phyloP scores from a whole-genome alignment of 1,139 yeast species.

The Scheffersomyces stambukii region DNA sequence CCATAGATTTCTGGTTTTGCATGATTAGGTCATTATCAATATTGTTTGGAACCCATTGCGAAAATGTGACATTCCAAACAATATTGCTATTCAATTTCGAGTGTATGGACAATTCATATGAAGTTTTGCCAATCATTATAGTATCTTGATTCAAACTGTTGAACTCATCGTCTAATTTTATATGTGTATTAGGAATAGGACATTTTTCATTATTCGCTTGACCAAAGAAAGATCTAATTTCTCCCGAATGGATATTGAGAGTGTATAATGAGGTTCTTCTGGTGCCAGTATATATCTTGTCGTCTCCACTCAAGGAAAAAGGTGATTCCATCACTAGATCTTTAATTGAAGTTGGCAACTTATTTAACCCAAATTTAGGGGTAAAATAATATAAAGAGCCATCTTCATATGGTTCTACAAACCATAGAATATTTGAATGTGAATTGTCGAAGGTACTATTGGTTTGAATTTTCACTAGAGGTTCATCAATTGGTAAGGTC shows the following conservation, averaged over 20 bases:
- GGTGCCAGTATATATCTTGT: constrained; percentile 85
- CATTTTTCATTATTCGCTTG: constrained; percentile 28
- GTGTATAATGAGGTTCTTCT: constrained; percentile 74
- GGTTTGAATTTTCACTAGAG: constrained; percentile 45
- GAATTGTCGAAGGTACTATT: constrained; percentile 18
- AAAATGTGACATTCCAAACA: constrained; percentile 82
- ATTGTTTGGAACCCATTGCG: constrained; percentile 92
- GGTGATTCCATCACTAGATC: constrained; percentile 84
- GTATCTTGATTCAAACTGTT: constrained; percentile 18
- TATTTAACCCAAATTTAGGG: constrained; percentile 71
- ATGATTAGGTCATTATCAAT: constrained; percentile 65
- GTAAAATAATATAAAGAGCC: constrained; percentile 86
- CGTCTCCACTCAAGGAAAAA: constrained; percentile 72
- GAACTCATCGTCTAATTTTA: too few species aligned
- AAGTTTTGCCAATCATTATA: constrained; percentile 50
- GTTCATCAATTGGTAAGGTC: constrained; percentile 59
- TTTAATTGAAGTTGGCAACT: constrained; percentile 76
- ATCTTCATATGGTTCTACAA: constrained; percentile 86
- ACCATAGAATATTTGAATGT: constrained; percentile 52
- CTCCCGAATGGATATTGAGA: constrained; percentile 73
- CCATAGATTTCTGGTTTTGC: constrained; percentile 52
- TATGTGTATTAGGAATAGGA: constrained; percentile 20
- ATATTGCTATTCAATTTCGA: constrained; percentile 57
- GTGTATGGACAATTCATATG: constrained; percentile 41
- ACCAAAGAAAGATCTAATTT: constrained; percentile 71